A percentile compares a stretch with the other conserved stretches of the same genome.
Conservation (phyloP, 768 basidiomycete species). For the Lepiota venenata region DNA sequence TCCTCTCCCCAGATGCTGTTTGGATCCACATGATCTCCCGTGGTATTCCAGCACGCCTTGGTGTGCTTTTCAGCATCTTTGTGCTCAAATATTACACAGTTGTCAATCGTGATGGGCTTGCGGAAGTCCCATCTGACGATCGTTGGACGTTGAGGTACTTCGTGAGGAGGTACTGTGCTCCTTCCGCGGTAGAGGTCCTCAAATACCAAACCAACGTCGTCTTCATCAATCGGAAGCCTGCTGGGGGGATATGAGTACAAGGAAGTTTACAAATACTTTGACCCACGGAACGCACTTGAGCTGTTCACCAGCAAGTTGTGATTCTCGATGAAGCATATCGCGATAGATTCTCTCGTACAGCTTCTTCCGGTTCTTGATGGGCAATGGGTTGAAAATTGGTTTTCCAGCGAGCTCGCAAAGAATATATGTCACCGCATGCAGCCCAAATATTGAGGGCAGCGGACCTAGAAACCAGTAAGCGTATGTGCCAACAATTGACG, state of each 20-base stretch:
- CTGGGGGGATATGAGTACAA: slow-evolving; percentile 31
- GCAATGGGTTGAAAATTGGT: slow-evolving; percentile 77
- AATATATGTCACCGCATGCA: slow-evolving; percentile 87
- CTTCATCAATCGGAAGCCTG: slow-evolving; percentile 74
- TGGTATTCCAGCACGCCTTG: slow-evolving; percentile 35
- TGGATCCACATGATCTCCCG: slow-evolving; percentile 30
- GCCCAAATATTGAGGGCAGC: slow-evolving; percentile 86
- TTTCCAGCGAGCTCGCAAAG: slow-evolving; percentile 83
- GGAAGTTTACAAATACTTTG: background rate
- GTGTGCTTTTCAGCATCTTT: slow-evolving; percentile 71
- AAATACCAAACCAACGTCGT: slow-evolving; percentile 80
- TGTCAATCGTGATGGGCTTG: slow-evolving; percentile 64
- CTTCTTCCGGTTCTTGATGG: slow-evolving; percentile 83
- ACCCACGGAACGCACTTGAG: slow-evolving; percentile 47
- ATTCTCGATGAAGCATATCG: slow-evolving; percentile 74
- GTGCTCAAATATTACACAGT: slow-evolving; percentile 81
- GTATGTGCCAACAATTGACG: background rate
- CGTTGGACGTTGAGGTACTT: slow-evolving; percentile 67
- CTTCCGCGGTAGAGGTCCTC: slow-evolving; percentile 86
- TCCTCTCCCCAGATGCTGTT: slow-evolving; percentile 71
- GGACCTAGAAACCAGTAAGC: slow-evolving; percentile 45
- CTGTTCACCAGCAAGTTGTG: slow-evolving; percentile 56
- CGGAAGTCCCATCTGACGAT: slow-evolving; percentile 79
- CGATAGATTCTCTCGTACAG: slow-evolving; percentile 77
- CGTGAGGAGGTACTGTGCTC: slow-evolving; percentile 74